Evolutionary conservation across 768 basidiomycete genomes (phyloP), one percentile per base, ranked within the genome.

Genomic region (Lanmaoa pseudosensibilis): DNA sequence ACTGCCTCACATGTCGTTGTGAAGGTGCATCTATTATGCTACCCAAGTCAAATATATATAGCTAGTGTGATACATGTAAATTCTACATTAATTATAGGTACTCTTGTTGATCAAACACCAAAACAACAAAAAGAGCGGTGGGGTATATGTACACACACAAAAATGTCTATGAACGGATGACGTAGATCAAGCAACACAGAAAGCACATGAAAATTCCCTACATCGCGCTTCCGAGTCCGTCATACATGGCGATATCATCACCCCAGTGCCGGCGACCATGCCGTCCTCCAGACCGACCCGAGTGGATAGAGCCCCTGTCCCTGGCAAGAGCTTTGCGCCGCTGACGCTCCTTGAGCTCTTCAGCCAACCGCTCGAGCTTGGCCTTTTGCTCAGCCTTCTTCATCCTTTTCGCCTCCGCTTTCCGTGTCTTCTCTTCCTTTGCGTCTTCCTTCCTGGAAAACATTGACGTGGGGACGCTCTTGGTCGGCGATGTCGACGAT

Each of bases 321-420:
- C 54, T 52, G 9, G 68, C 65, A 3, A 69, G 66, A 8, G 54
- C 57, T 44, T 66, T 65, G 13, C 73, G 74, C 57, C 73, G 62
- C 69, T 67, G 59, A 64, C 66, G 71, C 49, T 73, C 72, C 65
- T 77, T 79, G 58, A 82, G 71, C 46, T 79, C 73, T 53, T 71
- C 64, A n/a, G 81, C 80, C 33, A 82, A 70, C 49, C 73, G 73
- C 55, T 79, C 76, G 33, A 68, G 69, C 59, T 68, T 74, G 52
- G 73, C 73, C 34, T 73, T 71, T 46, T 73, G 67, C 50, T 76
- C 71, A 11, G 76, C 75, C 69, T 77, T 80, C 58, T 75, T 74
- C 68, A 71, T 68, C 59, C 54, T 64, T 66, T 79, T 77, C 45
- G 76, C 75, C 53, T 79, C 75, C 23, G 73, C 75, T 67, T 75